Base-by-base conservation (phyloP, 2,329 filamentous ascomycete genomes). In the Colletotrichum tropicicola region DNA sequence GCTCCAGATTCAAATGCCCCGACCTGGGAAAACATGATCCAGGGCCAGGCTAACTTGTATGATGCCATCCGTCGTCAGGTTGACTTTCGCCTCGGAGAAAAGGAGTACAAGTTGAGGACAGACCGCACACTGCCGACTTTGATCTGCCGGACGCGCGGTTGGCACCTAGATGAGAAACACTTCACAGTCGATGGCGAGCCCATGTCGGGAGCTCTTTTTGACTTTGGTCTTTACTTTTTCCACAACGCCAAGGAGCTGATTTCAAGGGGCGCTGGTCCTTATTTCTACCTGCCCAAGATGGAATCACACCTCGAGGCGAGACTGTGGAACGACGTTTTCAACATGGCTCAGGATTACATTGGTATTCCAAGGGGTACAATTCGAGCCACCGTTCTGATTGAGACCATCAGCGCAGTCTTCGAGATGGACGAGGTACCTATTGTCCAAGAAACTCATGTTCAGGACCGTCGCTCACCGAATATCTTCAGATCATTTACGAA, bases 1-100 rank as follows among this genome's bases (percentile, higher is more conserved):
- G 0, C 0, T 1, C 1, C 4, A 65, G 92, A 97, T 77, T 95
- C 93, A 9, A 93, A 85, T 73, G 92, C 93, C 12, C 93, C 93
- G 12, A 97, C 93, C 39, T 97, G 93, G 93, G 92, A 95, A 70
- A 97, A 97, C 83, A 97, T 97, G 92, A 89, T 97, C 81, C 94
- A 94, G 72, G 93, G 93, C 66, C 93, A 97, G 79, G 88, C 95
- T 65, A 97, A 97, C 82, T 85, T 97, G 59, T 93, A 97, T 82
- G 93, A 97, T 73, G 93, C 93, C 67, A 92, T 96, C 73, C 91
- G 93, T 72, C 89, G 86, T 70, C 90, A 97, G 79, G 88, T 97
- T 70, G 93, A 97, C 81, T 97, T 97, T 85, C 94, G 93, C 83
- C 89, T 92, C 73, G 92, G 92, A 65, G 84, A 88, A 72, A 97